Percentiles rank a stretch among this genome's conserved stretches.
Conservation (phyloP, 2,329 filamentous ascomycete genomes). For the Daldinia sp. region DNA sequence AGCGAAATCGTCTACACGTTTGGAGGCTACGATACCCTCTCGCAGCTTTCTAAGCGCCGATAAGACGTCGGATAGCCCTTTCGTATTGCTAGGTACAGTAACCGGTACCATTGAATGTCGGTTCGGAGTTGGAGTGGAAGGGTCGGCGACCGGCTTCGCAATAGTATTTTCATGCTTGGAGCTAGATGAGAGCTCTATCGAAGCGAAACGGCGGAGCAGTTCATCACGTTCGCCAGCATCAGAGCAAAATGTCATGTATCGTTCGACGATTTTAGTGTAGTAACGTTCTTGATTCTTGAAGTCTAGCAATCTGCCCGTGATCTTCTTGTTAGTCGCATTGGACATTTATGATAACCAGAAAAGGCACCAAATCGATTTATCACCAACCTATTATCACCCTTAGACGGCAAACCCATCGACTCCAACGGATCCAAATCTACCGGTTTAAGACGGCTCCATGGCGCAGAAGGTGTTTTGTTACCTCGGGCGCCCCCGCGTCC, state of each 20-base stretch:
- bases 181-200: constrained; percentile 57
- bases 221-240: constrained; percentile 74
- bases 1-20: constrained; percentile 80
- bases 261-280: constrained; percentile 85
- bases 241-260: constrained; percentile 90
- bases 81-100: constrained; percentile 54
- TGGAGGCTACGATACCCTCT: constrained; percentile 84
- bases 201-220: constrained; percentile 77
- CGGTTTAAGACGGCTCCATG: constrained; percentile 77
- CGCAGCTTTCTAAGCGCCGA: constrained; percentile 89
- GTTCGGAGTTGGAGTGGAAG: constrained; percentile 21
- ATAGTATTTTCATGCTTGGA: constrained; percentile 48
- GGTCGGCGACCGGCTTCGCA: constrained; percentile 29
- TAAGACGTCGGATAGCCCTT: constrained; percentile 77
- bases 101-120: constrained; percentile 35
- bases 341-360: neutral
- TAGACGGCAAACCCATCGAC: constrained; percentile 84
- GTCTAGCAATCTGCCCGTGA: constrained; percentile 68
- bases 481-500: constrained; percentile 47
- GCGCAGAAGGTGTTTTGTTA: constrained; percentile 56
- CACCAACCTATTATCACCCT: constrained; percentile 82
- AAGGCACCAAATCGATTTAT: constrained; percentile 8
- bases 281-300: constrained; percentile 83
- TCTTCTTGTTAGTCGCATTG: neutral
- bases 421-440: constrained; percentile 80